Base-by-base conservation (phyloP, 139 green algal genomes). In the Chlorella sp. region DNA sequence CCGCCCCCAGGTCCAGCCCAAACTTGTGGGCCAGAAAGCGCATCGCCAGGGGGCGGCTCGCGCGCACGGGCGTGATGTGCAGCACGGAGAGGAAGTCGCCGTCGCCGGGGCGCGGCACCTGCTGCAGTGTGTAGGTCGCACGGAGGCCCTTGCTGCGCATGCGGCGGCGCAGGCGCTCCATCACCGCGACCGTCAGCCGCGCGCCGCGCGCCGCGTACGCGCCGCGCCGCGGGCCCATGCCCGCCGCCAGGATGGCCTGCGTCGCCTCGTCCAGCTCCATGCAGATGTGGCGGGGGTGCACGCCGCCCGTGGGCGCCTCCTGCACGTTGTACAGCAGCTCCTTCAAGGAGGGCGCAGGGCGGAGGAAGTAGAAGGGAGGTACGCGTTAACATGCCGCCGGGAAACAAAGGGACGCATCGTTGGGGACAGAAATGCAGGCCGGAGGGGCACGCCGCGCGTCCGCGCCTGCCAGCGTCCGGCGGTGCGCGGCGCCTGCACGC, bases 51-150 rank as follows among this genome's bases (percentile, higher is more conserved):
- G 92, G 71, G 19, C 92, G 87, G 40, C 56, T 87, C 67, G 82
- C 88, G 36, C 92, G 87, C 73, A 95, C 74, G 33, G 93, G 93
- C 6, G 91, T 95, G 76, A 96, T 82, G 81, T 97, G 93, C 75
- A 97, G 77, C 46, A 76, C 69, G 36, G 77, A 48, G 45, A 86
- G 56, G 35, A 76, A 73, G 45, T 80, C 59, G 17, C 56, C 42
- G 2, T 46, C 65, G 14, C 66, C 67, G n/a, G n/a, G n/a, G n/a
- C 73, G 68, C 9, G 80, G 73, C 60, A 87, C 83, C 65, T 90
- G 77, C 77, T 87, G 81, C 71, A 90, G 80, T 12, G 81, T 90
- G 65, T 84, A 79, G 55, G 82, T 82, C 21, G 77, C 73, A 33
- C 84, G 77, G 75, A 86, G 86, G 62, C 84, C 86, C 63, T 87